A percentile compares a stretch with the other conserved stretches of the same genome.
Conservation (phyloP, 345 rosid genomes). For the Schrenkiella parvula region DNA sequence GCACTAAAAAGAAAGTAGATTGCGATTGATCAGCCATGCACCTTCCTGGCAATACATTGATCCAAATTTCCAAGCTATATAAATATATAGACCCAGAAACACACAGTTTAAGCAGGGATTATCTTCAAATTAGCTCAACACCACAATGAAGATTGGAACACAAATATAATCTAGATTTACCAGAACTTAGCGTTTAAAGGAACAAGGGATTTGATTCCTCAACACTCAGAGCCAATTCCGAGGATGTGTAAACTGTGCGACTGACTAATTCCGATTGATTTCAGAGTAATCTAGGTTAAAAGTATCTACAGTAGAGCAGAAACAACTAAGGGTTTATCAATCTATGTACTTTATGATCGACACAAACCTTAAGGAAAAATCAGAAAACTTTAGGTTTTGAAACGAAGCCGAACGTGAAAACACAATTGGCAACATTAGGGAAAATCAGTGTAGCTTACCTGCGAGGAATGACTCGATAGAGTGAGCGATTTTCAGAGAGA, state of each 20-base stretch:
- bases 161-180: too few relatives aligned
- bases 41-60: neutral
- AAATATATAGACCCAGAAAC: too few relatives aligned
- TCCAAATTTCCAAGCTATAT: neutral
- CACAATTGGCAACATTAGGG: too few relatives aligned
- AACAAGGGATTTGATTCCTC: neutral
- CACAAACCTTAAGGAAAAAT: neutral
- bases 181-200: too few relatives aligned
- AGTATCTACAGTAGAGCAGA: neutral
- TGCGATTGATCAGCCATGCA: neutral
- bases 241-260: neutral
- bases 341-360: neutral
- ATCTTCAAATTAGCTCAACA: too few relatives aligned
- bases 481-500: neutral
- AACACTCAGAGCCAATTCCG: neutral
- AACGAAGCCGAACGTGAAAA: too few relatives aligned
- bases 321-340: neutral
- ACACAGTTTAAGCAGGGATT: too few relatives aligned
- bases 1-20: neutral
- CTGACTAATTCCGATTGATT: neutral
- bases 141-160: too few relatives aligned
- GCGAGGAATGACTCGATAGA: neutral
- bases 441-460: conserved; percentile 7
- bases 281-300: neutral
- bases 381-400: neutral